Evolutionary conservation across 768 basidiomycete genomes (phyloP), one percentile per base, ranked within the genome.

Genomic region (Postia placenta): DNA sequence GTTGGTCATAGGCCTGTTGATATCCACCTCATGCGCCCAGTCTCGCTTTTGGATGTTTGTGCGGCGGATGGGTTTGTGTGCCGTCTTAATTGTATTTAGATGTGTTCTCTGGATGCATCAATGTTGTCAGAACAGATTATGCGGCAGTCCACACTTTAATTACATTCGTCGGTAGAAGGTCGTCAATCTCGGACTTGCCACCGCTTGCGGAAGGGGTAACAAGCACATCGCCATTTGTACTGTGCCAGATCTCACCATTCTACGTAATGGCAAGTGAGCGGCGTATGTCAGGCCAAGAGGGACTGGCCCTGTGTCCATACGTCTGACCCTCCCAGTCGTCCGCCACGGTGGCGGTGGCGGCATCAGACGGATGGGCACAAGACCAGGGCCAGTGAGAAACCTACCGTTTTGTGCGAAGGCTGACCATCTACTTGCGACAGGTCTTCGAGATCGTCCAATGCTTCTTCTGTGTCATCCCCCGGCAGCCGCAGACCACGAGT

Each of bases 21-120:
- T 82, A 59, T 98, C 90, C 24, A 98, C 90, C 23, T 92, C 87
- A 72, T 97, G 96, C 1, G 96, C 96, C 96, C 96, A 99, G 54
- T 97, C 92, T 42, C 89, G 87, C 67, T 94, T 94, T 50, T 81
- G 80, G 3, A 80, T 60, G 41, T 76, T 72, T 2, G 70, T 56
- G 25, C 74, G 72, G 56, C 70, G 74, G 15, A 64, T 52, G 39
- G 70, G 69, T 30, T 70, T 70, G n/a, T 60, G 65, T 24, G 64
- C 56, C 1, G 75, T 53, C 45, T 73, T 72, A 33, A 73, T 61
- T 15, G 84, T 79, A 42, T 74, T 79, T 20, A 88, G 67, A 60
- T 82, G 76, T 11, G 76, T 72, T 42, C 76, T 75, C 81, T 86
- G 57, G 45, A 27, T 45, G 42, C 19, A 43, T 9, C 28, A 17